A percentile compares a stretch with the other conserved stretches of the same genome.
phyloP scores from a whole-genome alignment of 1,139 yeast genomes.

The Protomyces gravidus region DNA sequence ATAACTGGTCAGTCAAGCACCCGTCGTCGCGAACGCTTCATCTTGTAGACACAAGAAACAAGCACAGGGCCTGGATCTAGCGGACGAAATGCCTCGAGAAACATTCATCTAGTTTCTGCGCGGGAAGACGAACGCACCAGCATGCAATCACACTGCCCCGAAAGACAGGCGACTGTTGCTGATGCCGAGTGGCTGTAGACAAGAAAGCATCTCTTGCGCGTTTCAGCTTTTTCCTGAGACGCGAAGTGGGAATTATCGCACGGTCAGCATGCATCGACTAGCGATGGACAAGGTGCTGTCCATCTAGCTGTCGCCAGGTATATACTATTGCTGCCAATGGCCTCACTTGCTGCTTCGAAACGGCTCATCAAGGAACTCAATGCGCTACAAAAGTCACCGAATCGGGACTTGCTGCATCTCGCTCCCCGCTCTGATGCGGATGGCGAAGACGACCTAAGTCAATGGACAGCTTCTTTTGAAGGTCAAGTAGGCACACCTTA shows the following conservation, averaged over 20 bases:
- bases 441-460: slow-evolving; percentile 46
- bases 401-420: slow-evolving; percentile 17
- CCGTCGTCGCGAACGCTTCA: slow-evolving; percentile 3
- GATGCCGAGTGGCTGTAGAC: background rate
- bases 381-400: slow-evolving; percentile 14
- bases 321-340: background rate
- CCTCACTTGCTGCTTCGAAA: slow-evolving; percentile 1
- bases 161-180: background rate
- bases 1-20: background rate
- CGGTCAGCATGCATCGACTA: background rate
- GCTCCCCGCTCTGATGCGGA: slow-evolving; percentile 16
- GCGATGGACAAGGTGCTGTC: too few species aligned
- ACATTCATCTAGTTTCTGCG: background rate
- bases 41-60: too few species aligned
- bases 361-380: slow-evolving; percentile 14
- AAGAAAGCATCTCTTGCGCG: background rate
- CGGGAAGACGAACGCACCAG: slow-evolving; percentile 1
- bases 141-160: background rate
- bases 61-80: too few species aligned
- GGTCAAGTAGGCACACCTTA: slow-evolving; percentile 55
- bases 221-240: background rate
- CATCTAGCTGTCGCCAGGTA: too few species aligned
- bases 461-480: slow-evolving; percentile 54
- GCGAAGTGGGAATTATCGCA: background rate
- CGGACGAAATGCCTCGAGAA: too few species aligned